Percentiles rank a stretch among this genome's conserved stretches.
Conservation (phyloP, 768 basidiomycete genomes). For the Suillus placidus region DNA sequence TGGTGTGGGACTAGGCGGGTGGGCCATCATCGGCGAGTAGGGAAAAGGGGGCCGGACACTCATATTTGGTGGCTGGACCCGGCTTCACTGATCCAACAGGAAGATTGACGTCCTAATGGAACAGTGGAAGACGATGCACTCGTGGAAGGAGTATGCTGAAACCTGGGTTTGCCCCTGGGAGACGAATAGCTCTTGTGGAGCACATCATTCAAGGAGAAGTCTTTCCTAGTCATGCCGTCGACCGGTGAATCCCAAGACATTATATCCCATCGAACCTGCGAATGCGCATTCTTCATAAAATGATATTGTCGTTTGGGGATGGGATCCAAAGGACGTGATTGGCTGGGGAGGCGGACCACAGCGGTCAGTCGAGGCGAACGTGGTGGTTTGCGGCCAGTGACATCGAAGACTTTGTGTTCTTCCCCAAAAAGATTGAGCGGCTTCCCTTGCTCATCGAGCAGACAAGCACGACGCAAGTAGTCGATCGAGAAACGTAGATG, state of each 20-base stretch:
- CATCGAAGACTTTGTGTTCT: constrained; percentile 46
- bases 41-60: constrained; percentile 60
- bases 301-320: constrained; percentile 52
- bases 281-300: constrained; percentile 41
- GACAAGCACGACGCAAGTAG: constrained; percentile 59
- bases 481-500: constrained; percentile 74
- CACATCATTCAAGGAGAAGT: constrained; percentile 65
- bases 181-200: constrained; percentile 53
- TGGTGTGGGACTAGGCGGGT: constrained; percentile 65
- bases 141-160: constrained; percentile 42
- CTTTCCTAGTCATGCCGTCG: constrained; percentile 60
- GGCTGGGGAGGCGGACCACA: constrained; percentile 51
- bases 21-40: constrained; percentile 69
- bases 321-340: constrained; percentile 44
- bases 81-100: constrained; percentile 32
- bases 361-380: constrained; percentile 47
- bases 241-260: constrained; percentile 74
- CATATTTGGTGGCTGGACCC: constrained; percentile 42
- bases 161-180: constrained; percentile 38
- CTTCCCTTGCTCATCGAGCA: constrained; percentile 57
- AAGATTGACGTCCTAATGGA: constrained; percentile 38
- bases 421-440: constrained; percentile 60
- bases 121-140: constrained; percentile 7
- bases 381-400: constrained; percentile 52
- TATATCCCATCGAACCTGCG: constrained; percentile 59